phyloP scores from a whole-genome alignment of 306 rosid species.

The Datisca glomerata region DNA sequence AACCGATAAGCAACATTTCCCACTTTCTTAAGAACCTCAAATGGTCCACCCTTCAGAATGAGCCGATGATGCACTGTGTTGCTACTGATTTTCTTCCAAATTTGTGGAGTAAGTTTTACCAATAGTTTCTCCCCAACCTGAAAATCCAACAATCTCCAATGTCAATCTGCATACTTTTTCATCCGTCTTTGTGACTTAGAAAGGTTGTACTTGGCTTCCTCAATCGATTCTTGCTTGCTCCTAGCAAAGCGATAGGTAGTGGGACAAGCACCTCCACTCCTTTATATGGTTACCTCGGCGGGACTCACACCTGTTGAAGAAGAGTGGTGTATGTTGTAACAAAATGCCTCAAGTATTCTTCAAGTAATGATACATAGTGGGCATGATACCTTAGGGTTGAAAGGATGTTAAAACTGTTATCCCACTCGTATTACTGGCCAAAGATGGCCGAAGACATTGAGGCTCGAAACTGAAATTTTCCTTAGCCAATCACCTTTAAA shows the following conservation, averaged over 20 bases:
- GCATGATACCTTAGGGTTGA: too few relatives aligned
- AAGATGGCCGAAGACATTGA: neutral
- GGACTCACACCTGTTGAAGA: too few relatives aligned
- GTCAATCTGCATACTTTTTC: neutral
- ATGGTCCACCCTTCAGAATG: neutral
- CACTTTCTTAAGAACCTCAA: neutral
- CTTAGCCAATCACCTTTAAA: neutral
- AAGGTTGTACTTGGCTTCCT: neutral
- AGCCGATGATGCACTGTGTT: neutral
- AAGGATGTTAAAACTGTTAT: too few relatives aligned
- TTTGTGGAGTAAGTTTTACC: neutral
- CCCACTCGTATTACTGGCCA: too few relatives aligned
- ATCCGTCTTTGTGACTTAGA: neutral
- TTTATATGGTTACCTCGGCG: neutral
- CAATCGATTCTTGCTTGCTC: neutral
- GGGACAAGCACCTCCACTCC: neutral
- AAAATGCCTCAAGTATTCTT: neutral
- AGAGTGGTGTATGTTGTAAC: neutral
- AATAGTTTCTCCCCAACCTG: neutral
- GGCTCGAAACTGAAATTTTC: neutral
- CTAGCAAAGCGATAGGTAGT: neutral
- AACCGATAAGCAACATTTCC: neutral
- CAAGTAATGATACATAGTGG: neutral
- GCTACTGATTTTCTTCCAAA: neutral
- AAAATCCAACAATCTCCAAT: neutral